Evolutionary conservation across 768 basidiomycete species (phyloP).

Genomic region (Gloeostereum incarnatum): DNA sequence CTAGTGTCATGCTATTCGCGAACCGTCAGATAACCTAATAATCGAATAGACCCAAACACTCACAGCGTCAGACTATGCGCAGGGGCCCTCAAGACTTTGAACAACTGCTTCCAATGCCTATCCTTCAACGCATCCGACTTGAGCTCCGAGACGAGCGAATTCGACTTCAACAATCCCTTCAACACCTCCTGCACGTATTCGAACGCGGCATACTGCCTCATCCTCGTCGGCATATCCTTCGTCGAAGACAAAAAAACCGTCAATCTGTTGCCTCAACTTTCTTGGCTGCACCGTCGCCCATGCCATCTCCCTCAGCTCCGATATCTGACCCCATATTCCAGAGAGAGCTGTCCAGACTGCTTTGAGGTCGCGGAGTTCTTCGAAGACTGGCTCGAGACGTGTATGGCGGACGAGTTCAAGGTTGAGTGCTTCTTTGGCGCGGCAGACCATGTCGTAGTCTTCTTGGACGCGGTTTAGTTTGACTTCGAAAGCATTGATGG

Average conservation of each 20-base stretch:
- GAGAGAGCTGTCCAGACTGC: conserved; percentile 98
- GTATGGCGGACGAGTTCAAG: conserved; percentile 86
- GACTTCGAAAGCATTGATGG: conserved; percentile 91
- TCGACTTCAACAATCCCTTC: conserved; percentile 80
- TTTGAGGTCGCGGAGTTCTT: conserved; percentile 93
- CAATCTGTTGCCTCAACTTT: conserved; percentile 90
- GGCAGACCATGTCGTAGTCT: conserved; percentile 90
- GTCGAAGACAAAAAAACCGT: conserved; percentile 87
- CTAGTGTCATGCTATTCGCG: conserved; percentile 77
- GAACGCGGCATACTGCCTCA: conserved; percentile 98
- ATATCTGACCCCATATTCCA: conserved; percentile 92
- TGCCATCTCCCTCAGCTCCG: conserved; percentile 75
- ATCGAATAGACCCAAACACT: conserved; percentile 11
- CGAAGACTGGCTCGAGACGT: conserved; percentile 87
- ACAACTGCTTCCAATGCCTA: conserved; percentile 95
- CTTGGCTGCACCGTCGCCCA: conserved; percentile 94
- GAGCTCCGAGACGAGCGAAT: conserved; percentile 83
- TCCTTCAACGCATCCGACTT: conserved; percentile 97
- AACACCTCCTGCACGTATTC: conserved; percentile 95
- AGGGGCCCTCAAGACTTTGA: conserved; percentile 76
- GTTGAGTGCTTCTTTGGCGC: conserved; percentile 95
- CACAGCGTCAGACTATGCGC: conserved; percentile 69
- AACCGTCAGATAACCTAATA: neutral
- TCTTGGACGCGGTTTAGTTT: conserved; percentile 86
- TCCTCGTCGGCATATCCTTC: conserved; percentile 97